A percentile compares a stretch with the other conserved stretches of the same genome.
Evolutionary conservation across 345 rosid species (phyloP).

Genomic region (Rhodamnia rubescens): DNA sequence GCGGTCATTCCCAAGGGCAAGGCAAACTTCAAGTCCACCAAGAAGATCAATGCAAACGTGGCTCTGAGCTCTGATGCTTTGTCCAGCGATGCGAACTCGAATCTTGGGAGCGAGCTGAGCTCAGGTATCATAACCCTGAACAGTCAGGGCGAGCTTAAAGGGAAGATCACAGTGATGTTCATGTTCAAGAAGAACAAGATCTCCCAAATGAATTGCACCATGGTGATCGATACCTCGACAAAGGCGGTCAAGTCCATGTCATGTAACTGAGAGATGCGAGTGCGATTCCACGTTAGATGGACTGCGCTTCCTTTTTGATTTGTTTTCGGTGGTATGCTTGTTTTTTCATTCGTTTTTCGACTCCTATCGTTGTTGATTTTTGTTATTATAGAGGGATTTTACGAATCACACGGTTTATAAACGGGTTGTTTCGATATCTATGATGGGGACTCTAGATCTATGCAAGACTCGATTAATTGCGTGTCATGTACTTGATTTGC

Average conservation of each 20-base stretch:
- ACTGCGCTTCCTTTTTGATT: not conserved
- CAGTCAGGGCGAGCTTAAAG: not conserved
- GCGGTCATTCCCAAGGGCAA: not conserved
- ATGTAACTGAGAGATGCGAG: not conserved
- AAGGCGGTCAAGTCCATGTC: not conserved
- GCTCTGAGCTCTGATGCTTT: not conserved
- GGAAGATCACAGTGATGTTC: not conserved
- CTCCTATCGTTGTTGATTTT: not conserved
- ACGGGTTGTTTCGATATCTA: not conserved
- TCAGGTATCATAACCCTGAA: not conserved
- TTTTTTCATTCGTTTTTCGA: not conserved
- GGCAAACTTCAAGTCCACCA: constrained; percentile 8
- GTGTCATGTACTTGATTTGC: not conserved
- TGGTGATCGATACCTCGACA: not conserved
- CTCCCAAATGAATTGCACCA: constrained; percentile 4
- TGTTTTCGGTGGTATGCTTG: not conserved
- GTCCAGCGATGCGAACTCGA: not conserved
- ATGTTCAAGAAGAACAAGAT: constrained; percentile 5
- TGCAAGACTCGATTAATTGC: not conserved
- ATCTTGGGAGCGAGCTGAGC: not conserved
- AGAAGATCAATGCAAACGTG: constrained; percentile 1
- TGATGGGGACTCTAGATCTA: not conserved
- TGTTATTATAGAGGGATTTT: not conserved
- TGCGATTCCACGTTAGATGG: not conserved
- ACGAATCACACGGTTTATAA: not conserved